Base-by-base conservation (phyloP, 2,329 filamentous ascomycete species). In the Aspergillus calidoustus region DNA sequence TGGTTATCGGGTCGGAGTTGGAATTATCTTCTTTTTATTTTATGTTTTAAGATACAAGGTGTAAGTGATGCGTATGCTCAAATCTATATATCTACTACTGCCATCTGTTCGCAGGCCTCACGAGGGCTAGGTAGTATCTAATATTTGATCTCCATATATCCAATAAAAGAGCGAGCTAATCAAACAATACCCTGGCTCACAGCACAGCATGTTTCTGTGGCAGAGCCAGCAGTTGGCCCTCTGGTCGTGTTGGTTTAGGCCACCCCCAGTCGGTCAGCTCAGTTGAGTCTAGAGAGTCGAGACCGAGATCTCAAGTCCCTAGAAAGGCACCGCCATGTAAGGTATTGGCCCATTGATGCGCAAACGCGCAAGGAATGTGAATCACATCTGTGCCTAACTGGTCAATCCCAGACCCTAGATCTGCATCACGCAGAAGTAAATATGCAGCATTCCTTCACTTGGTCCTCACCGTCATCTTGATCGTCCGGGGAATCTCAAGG, bases 1-100 rank as follows among this genome's bases (percentile, higher is more conserved):
- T 51, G 31, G 47, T 49, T 57, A 48, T 46, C 9, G 55, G n/a
- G 55, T 47, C 44, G 47, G 47, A 50, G 46, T 57, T 57, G 46
- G 53, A 54, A 41, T 54, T 54, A 7, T 9, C 7, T 43, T 53
- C 31, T 53, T 41, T 53, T 44, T 17, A 7, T 48, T 13, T 30
- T 22, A 19, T 19, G 19, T 46, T 19, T 44, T 25, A n/a, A 41
- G 23, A 34, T 30, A 13, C 25, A 28, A 28, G 25, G 6, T 28
- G 6, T 28, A 28, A 4, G 25, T 28, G 25, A 28, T 28, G 25
- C 25, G 6, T 7, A 28, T 28, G 25, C 25, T 28, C 25, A 28
- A 28, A 28, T 28, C 6, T 28, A 28, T 28, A 28, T 4, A 7
- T 28, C 25, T 28, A 28, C 25, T 28, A 28, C 25, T 7, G 25